Evolutionary conservation across 352 stramenopile genomes (phyloP), one percentile per base, ranked within the genome.

Genomic region (Pythium dissimile): DNA sequence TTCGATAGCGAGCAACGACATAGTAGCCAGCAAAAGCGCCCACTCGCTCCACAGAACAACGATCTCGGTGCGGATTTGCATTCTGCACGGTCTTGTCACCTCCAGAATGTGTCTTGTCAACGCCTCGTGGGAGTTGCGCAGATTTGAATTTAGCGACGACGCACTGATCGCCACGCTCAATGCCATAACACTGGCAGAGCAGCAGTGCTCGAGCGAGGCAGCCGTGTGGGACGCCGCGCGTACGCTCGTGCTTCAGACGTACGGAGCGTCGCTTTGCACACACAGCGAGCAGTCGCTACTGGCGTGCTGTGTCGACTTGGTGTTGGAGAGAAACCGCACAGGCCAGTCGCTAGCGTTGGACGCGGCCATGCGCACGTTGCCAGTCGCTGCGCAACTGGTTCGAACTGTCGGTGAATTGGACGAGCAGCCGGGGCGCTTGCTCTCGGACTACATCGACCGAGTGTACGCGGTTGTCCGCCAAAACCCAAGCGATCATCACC

Each of bases 71-170:
- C 59, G 59, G 9, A 5, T 54, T 1, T 35, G 43, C 18, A 20
- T 66, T 6, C 20, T 66, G 15, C 51, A 61, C 35, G 59, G 43
- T 5, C 38, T 66, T 18, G 23, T 66, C 5, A 57, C 26, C 9
- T 66, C 43, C 13, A 26, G 51, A 13, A 35, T 35, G 6, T 38
- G 52, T 6, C 24, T 65, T 1, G 1, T 3, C 4, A 13, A 49
- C 28, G 49, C 48, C 1, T 24, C 34, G 1, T 58, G 48, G 49
- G 49, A 54, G 39, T 13, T 20, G 7, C 24, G 32, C 5, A 49
- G 42, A 11, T 26, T 42, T 12, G 23, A 24, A 6, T 55, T 59
- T 30, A 15, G 42, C 6, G 48, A 54, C 10, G 41, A 59, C 27
- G 26, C 35, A 4, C 5, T 59, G 4, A 1, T 49, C 6, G 31